Evolutionary conservation across 495 filamentous ascomycete species (phyloP), one percentile per base, ranked within the genome.

Genomic region (Cudoniella acicularis): DNA sequence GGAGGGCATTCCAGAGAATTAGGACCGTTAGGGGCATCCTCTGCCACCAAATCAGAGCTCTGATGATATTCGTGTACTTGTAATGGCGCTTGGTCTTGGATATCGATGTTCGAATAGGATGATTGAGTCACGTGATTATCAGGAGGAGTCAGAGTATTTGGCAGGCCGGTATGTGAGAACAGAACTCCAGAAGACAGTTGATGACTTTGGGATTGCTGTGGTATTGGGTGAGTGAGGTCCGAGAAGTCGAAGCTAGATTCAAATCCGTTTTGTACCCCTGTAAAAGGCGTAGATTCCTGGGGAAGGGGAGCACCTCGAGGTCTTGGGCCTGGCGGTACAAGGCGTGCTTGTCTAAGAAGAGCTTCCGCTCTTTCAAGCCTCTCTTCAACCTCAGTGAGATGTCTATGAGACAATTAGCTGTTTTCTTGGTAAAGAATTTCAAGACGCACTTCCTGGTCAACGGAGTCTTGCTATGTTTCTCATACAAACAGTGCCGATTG

Each of bases 401-500:
- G 61, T 25, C 56, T 59, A 9, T 25, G 13, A 52, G 13, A 22
- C 27, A 18, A 17, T 24, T 52, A 30, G 13, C 43, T 17, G 10
- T 53, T 43, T 10, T 42, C 16, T 22, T 40, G 21, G 3, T 6
- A 21, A 21, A 18, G 8, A 46, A 46, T 3, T 46, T 16, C n/a
- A 46, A 4, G 20, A 22, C 21, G 22, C 49, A 63, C 57, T 56
- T 66, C 18, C 67, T 49, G 2, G 68, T 70, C 3, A 69, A 56
- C 13, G 68, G 67, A 10, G 61, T 67, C 3, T 58, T 51, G 17
- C 54, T 47, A 40, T 62, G 61, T 25, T 62, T 67, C 49, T 70
- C 64, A 52, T 70, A 70, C 11, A 66, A 54, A 52, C 68, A 70
- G 20, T 67, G 64, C 11, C 66, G 40, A 30, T 61, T 57, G 53